Percentiles rank a stretch among this genome's conserved stretches.
phyloP scores from a whole-genome alignment of 2,329 filamentous ascomycete genomes.

The Cladosporium cucumerinum region DNA sequence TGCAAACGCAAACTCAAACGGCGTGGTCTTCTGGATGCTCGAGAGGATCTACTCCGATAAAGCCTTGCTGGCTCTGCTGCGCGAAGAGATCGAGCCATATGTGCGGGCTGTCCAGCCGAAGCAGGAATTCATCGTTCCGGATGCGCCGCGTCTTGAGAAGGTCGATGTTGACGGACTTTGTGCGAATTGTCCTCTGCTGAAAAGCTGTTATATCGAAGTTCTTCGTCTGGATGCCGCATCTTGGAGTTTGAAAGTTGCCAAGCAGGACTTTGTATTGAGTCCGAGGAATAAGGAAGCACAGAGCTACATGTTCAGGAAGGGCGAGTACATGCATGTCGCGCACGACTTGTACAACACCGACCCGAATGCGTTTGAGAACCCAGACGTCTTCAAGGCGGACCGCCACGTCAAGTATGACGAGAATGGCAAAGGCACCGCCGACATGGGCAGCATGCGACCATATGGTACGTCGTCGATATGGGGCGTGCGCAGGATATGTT shows the following conservation, averaged over 20 bases:
- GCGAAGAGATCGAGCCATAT: constrained; percentile 35
- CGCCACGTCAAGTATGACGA: constrained; percentile 34
- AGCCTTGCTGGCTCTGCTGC: constrained; percentile 31
- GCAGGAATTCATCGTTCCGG: constrained; percentile 33
- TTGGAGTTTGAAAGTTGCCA: constrained; percentile 36
- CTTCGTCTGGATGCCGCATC: constrained; percentile 35
- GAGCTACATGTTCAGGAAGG: constrained; percentile 33
- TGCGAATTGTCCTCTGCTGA: constrained; percentile 35
- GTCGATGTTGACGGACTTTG: constrained; percentile 35
- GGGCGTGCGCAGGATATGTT: neutral
- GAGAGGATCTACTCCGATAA: constrained; percentile 35
- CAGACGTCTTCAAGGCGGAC: constrained; percentile 33
- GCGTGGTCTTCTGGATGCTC: constrained; percentile 43
- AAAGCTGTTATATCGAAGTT: constrained; percentile 39
- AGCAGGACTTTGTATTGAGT: constrained; percentile 35
- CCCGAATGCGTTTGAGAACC: constrained; percentile 33
- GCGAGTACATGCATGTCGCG: constrained; percentile 37
- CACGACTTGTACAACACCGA: constrained; percentile 38
- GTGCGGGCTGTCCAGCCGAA: constrained; percentile 30
- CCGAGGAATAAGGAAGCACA: constrained; percentile 35
- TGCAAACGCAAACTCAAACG: constrained; percentile 51
- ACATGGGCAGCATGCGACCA: constrained; percentile 45
- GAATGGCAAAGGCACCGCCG: constrained; percentile 29
- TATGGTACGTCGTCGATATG: constrained; percentile 35
- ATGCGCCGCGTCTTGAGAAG: constrained; percentile 31